A percentile compares a stretch with the other conserved stretches of the same genome.
phyloP scores from a whole-genome alignment of 2,329 filamentous ascomycete genomes.

The Pyricularia pennisetigena region DNA sequence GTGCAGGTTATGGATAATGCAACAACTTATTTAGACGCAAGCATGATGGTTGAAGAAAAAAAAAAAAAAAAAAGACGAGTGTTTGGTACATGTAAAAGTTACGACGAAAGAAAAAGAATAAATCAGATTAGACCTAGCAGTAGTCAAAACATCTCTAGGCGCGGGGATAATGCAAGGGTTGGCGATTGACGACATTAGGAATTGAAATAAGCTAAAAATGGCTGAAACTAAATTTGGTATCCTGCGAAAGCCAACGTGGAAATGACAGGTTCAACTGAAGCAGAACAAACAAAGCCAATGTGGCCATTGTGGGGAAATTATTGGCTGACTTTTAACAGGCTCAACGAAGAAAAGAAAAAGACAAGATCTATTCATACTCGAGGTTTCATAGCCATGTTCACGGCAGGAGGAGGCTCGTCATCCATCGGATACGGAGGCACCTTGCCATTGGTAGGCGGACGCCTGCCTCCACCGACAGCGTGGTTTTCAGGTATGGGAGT shows the following conservation, averaged over 20 bases:
- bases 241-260: not conserved
- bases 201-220: not conserved
- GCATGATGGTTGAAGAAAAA: not conserved
- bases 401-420: slow-evolving; percentile 69
- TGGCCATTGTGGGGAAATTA: not conserved
- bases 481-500: slow-evolving; percentile 53
- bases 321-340: not conserved
- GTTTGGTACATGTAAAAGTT: not conserved
- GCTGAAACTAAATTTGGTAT: not conserved
- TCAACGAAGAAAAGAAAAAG: not conserved
- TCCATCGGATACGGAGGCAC: slow-evolving; percentile 68
- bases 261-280: not conserved
- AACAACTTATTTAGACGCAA: not conserved
- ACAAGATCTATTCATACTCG: not conserved
- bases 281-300: not conserved
- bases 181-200: not conserved
- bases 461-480: slow-evolving; percentile 23
- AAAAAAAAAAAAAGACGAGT: not conserved
- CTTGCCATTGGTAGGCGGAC: slow-evolving; percentile 12
- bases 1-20: not conserved
- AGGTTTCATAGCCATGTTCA: slow-evolving; percentile 82
- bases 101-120: no score
- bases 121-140: no score
- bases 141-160: not conserved
- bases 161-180: not conserved